Percentiles rank a stretch among this genome's conserved stretches.
Evolutionary conservation across 768 basidiomycete genomes (phyloP).

Genomic region (Paxillus ammoniavirescens): DNA sequence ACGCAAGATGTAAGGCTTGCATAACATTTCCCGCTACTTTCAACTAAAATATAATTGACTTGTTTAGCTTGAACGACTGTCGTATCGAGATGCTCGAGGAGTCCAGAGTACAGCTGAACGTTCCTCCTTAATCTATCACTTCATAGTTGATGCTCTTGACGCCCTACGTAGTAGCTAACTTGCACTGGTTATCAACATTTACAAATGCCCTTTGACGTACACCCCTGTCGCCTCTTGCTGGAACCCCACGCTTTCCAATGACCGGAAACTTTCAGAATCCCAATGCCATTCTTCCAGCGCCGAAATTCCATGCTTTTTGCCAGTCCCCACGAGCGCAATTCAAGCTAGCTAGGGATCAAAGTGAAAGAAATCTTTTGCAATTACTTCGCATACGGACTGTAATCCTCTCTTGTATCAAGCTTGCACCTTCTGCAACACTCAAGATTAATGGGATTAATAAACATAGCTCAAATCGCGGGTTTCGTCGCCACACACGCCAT

Average conservation of each 20-base stretch:
- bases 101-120: constrained; percentile 45
- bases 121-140: constrained; percentile 15
- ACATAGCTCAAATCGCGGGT: neutral
- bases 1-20: constrained; percentile 48
- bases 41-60: neutral
- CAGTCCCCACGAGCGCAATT: constrained; percentile 40
- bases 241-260: constrained; percentile 47
- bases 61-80: constrained; percentile 57
- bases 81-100: constrained; percentile 62
- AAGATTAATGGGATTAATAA: too few species aligned
- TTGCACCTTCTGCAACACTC: too few species aligned
- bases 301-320: constrained; percentile 31
- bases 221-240: constrained; percentile 47
- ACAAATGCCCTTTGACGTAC: constrained; percentile 30
- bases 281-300: constrained; percentile 40
- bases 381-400: too few species aligned
- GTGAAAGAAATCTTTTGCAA: constrained; percentile 41
- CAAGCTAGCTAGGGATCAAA: constrained; percentile 53
- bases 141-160: neutral
- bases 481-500: too few species aligned
- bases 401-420: too few species aligned
- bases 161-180: neutral
- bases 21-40: neutral
- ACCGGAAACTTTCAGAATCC: constrained; percentile 32
- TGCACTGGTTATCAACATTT: neutral